phyloP scores from a whole-genome alignment of 2,329 filamentous ascomycete species.

The Dothistroma pini region DNA sequence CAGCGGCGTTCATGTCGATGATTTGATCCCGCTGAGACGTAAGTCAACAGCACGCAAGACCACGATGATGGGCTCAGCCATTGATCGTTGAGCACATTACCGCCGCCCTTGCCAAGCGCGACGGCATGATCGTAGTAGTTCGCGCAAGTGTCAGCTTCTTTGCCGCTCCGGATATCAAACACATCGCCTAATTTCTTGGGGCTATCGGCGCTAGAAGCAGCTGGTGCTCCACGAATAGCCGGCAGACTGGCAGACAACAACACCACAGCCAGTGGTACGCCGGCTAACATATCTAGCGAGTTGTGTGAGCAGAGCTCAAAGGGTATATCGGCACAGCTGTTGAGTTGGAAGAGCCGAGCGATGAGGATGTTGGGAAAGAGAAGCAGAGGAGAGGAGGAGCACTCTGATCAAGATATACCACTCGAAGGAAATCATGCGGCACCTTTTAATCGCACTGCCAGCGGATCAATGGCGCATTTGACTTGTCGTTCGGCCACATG shows the following conservation, averaged over 20 bases:
- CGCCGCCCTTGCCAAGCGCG: neutral
- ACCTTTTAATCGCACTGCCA: too few species aligned
- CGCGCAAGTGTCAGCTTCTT: neutral
- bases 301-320: neutral
- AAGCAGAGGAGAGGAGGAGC: too few species aligned
- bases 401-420: too few species aligned
- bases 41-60: neutral
- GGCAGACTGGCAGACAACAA: neutral
- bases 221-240: neutral
- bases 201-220: neutral
- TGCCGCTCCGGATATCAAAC: neutral
- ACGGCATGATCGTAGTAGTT: neutral
- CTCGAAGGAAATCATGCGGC: too few species aligned
- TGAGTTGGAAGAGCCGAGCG: too few species aligned
- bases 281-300: neutral
- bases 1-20: neutral
- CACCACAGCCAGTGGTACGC: neutral
- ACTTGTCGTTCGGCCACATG: too few species aligned
- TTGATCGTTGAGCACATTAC: constrained; percentile 1
- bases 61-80: neutral
- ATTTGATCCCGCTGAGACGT: neutral
- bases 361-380: too few species aligned
- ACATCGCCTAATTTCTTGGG: neutral
- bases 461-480: too few species aligned
- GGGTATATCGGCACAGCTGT: too few species aligned